Evolutionary conservation across 1,139 yeast species (phyloP).

Genomic region (Pichiaceae sp.): DNA sequence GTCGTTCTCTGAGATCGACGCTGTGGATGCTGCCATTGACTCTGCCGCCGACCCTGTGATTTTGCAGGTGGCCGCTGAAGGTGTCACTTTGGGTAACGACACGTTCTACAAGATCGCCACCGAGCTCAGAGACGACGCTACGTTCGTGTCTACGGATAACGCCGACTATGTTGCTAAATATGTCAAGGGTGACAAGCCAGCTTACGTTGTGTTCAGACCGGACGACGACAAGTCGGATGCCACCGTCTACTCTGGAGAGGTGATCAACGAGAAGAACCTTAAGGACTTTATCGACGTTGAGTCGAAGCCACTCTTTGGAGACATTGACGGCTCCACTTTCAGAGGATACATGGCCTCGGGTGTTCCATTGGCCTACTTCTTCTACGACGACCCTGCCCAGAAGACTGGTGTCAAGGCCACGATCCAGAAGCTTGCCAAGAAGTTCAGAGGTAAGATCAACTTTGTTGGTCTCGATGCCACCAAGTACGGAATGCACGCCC

Average conservation of each 20-base stretch:
- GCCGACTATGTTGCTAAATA: conserved; percentile 37
- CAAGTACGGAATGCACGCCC: conserved; percentile 83
- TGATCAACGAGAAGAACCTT: conserved; percentile 30
- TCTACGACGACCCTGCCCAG: conserved; percentile 66
- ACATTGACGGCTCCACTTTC: conserved; percentile 78
- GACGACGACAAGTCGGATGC: conserved; percentile 33
- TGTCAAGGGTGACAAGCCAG: conserved; percentile 30
- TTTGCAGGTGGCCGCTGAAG: conserved; percentile 38
- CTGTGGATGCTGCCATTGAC: conserved; percentile 39
- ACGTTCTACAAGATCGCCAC: conserved; percentile 51
- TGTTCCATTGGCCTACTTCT: conserved; percentile 80
- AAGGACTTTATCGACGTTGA: conserved; percentile 55
- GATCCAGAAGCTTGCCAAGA: conserved; percentile 59
- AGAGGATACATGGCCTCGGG: conserved; percentile 62
- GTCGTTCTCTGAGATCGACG: conserved; percentile 37
- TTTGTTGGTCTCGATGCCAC: conserved; percentile 84
- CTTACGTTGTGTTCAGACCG: conserved; percentile 39
- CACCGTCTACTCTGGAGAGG: conserved; percentile 31
- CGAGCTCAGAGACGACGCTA: conserved; percentile 48
- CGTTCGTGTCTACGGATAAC: conserved; percentile 52
- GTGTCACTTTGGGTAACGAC: conserved; percentile 32
- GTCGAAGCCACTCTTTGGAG: conserved; percentile 84
- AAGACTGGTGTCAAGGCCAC: conserved; percentile 44
- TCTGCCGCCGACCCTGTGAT: conserved; percentile 46
- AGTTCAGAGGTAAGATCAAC: conserved; percentile 72